Percentiles rank a stretch among this genome's conserved stretches.
These are phyloP conservation scores for Casuarina equisetifolia DNA, from an alignment of 306 rosid genomes.

Conservation along the genomic window DNA sequence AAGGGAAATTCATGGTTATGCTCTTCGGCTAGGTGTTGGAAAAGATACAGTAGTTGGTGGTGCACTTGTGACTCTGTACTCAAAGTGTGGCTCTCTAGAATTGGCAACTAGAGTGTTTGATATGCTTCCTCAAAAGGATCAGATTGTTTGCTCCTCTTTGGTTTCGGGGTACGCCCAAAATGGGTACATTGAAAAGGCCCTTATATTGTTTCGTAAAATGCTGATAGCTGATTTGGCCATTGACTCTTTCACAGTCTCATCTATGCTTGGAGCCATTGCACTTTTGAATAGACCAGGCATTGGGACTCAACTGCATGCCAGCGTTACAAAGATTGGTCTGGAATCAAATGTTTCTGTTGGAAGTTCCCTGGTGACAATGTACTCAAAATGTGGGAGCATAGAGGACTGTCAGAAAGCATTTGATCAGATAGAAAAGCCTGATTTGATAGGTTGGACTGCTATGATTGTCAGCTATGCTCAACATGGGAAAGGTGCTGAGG, in stretches of 20 bases:
- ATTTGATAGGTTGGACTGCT: slow-evolving; percentile 71
- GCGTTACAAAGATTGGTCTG: slow-evolving; percentile 45
- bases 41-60: slow-evolving; percentile 43
- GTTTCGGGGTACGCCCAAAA: slow-evolving; percentile 72
- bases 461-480: slow-evolving; percentile 75
- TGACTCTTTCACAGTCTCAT: slow-evolving; percentile 56
- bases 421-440: slow-evolving; percentile 58
- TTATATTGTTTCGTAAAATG: slow-evolving; percentile 50
- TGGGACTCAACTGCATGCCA: slow-evolving; percentile 70
- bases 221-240: slow-evolving; percentile 35
- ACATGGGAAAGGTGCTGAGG: slow-evolving; percentile 73
- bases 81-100: slow-evolving; percentile 55
- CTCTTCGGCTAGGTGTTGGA: slow-evolving; percentile 46
- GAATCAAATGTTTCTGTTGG: slow-evolving; percentile 60
- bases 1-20: slow-evolving; percentile 67
- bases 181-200: slow-evolving; percentile 51
- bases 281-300: slow-evolving; percentile 36
- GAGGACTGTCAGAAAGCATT: slow-evolving; percentile 69
- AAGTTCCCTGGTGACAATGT: slow-evolving; percentile 70
- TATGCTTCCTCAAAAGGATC: slow-evolving; percentile 57
- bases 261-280: slow-evolving; percentile 57
- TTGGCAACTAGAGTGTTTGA: slow-evolving; percentile 57
- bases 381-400: slow-evolving; percentile 72
- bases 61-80: slow-evolving; percentile 68
- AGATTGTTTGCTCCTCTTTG: slow-evolving; percentile 60